phyloP scores from a whole-genome alignment of 1,139 yeast genomes.

The Geotrichum fermentans region DNA sequence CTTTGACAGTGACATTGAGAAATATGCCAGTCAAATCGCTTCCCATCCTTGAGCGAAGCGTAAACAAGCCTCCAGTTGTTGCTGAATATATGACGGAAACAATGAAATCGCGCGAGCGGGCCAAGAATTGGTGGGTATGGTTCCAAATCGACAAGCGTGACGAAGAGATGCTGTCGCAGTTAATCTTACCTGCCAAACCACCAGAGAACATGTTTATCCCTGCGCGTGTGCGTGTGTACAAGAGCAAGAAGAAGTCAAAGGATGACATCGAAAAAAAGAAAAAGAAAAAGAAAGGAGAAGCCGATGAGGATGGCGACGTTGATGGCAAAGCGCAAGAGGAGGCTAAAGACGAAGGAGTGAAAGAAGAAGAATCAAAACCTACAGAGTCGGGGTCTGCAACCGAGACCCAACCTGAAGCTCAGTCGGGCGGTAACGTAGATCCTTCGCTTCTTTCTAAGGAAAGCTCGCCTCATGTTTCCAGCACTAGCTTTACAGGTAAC shows the following conservation, averaged over 20 bases:
- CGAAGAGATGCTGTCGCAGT: conserved; percentile 46
- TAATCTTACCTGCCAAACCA: conserved; percentile 31
- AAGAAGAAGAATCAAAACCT: background rate
- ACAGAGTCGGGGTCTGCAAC: no score
- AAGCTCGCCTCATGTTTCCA: background rate
- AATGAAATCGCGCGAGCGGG: conserved; percentile 55
- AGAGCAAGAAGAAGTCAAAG: conserved; percentile 22
- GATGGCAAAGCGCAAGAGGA: background rate
- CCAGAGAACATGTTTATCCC: conserved; percentile 32
- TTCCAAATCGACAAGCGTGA: conserved; percentile 77
- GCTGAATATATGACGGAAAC: conserved; percentile 58
- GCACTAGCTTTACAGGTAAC: no score
- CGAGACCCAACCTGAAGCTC: no score
- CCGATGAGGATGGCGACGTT: background rate
- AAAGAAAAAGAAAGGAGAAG: conserved; percentile 11
- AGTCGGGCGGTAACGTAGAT: background rate
- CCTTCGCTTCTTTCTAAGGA: conserved; percentile 5
- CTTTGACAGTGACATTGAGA: conserved; percentile 60
- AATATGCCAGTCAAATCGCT: conserved; percentile 63
- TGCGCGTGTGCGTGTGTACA: conserved; percentile 32
- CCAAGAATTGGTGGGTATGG: conserved; percentile 68
- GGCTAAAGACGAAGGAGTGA: background rate
- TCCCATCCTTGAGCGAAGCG: conserved; percentile 67
- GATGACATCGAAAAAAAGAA: conserved; percentile 9
- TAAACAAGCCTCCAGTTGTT: conserved; percentile 53